phyloP scores from a whole-genome alignment of 1,139 yeast species.

The Wickerhamomyces sp. region DNA sequence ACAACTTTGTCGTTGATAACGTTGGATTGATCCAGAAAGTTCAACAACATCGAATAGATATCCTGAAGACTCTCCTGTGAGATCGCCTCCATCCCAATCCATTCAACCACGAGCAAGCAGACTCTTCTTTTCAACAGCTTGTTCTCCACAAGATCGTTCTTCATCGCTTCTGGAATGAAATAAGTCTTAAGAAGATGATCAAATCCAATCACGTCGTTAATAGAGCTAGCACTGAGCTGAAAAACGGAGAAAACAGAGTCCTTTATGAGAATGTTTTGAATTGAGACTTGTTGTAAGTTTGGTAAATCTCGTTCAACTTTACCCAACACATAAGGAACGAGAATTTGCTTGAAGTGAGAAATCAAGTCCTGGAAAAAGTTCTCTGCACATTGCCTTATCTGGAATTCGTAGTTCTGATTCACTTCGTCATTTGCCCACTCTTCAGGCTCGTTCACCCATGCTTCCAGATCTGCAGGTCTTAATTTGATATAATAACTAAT shows the following conservation, averaged over 20 bases:
- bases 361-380: constrained; percentile 75
- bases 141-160: constrained; percentile 39
- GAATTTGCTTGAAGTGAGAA: constrained; percentile 53
- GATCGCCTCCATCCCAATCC: constrained; percentile 64
- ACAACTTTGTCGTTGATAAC: constrained; percentile 68
- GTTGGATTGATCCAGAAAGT: constrained; percentile 38
- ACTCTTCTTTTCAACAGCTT: constrained; percentile 73
- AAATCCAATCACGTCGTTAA: constrained; percentile 61
- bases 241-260: constrained; percentile 82
- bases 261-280: constrained; percentile 53
- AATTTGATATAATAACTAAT: constrained; percentile 70
- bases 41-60: constrained; percentile 48
- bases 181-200: constrained; percentile 52
- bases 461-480: constrained; percentile 69
- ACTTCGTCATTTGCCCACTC: constrained; percentile 87
- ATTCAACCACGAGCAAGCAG: constrained; percentile 70
- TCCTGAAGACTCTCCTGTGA: constrained; percentile 51
- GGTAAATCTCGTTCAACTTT: constrained; percentile 53
- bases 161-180: constrained; percentile 63
- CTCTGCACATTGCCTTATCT: constrained; percentile 84
- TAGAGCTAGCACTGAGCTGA: constrained; percentile 66
- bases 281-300: constrained; percentile 32
- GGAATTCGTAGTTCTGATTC: constrained; percentile 75
- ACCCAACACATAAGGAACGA: constrained; percentile 56
- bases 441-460: constrained; percentile 84